Conservation (phyloP, 2,329 filamentous ascomycete species). For the Albophoma yamanashiensis region DNA sequence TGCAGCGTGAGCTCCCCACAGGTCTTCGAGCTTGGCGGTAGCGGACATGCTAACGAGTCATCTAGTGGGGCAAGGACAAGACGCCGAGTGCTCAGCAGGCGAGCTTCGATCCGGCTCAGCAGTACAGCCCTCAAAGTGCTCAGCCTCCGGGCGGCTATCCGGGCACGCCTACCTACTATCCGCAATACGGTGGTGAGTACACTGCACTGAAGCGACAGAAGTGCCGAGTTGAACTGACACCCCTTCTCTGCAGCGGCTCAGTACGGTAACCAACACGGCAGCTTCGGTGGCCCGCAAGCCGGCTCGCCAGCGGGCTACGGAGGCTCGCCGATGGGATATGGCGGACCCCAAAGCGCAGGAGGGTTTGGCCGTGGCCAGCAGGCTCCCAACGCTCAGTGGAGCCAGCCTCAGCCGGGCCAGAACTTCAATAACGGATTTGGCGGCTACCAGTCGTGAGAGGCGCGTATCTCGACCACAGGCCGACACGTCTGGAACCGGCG, state of each 20-base stretch:
- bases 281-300: slow-evolving; percentile 51
- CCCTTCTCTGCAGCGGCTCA: slow-evolving; percentile 24
- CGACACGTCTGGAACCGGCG: slow-evolving; percentile 8
- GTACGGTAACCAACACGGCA: slow-evolving; percentile 56
- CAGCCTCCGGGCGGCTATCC: slow-evolving; percentile 62
- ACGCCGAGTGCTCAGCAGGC: slow-evolving; percentile 57
- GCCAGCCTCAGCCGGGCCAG: slow-evolving; percentile 39
- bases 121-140: slow-evolving; percentile 63
- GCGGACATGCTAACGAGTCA: slow-evolving; percentile 17
- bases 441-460: slow-evolving; percentile 48
- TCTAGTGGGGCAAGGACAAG: slow-evolving; percentile 97
- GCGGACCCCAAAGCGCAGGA: slow-evolving; percentile 63
- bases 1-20: slow-evolving; percentile 71
- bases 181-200: slow-evolving; percentile 75
- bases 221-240: slow-evolving; percentile 14
- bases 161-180: slow-evolving; percentile 79
- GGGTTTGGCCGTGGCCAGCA: slow-evolving; percentile 73
- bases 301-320: slow-evolving; percentile 53
- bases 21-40: neutral
- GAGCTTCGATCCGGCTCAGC: slow-evolving; percentile 66
- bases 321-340: slow-evolving; percentile 61
- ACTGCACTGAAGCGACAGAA: slow-evolving; percentile 3
- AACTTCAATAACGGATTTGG: slow-evolving; percentile 51
- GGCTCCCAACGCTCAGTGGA: slow-evolving; percentile 45
- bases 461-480: slow-evolving; percentile 10